Evolutionary conservation across 345 rosid species (phyloP).

Genomic region (Melaleuca alternifolia): DNA sequence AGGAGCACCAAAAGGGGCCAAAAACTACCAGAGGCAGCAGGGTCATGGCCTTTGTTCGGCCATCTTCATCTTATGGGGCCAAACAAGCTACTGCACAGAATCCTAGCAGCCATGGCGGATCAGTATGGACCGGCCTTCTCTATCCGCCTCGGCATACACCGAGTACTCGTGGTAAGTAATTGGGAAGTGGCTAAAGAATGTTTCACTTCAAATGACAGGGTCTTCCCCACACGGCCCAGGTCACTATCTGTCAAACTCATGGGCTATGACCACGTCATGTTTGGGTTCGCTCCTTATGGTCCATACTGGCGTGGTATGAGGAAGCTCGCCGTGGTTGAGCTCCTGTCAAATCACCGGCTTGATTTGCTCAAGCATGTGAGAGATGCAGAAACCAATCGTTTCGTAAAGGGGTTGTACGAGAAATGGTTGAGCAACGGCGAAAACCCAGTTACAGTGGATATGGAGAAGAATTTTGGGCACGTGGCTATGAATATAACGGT

Average conservation of each 20-base stretch:
- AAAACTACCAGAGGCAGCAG: conserved; percentile 11
- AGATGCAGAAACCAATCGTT: conserved; percentile 2
- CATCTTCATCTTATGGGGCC: conserved; percentile 13
- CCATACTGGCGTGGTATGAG: conserved; percentile 21
- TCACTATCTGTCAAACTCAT: conserved; percentile 7
- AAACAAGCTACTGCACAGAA: conserved; percentile 8
- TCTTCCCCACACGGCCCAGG: conserved; percentile 10
- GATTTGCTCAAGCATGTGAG: conserved; percentile 21
- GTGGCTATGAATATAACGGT: conserved; percentile 17
- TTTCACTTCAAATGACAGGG: conserved; percentile 15
- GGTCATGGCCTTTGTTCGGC: conserved; percentile 25
- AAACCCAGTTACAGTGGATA: conserved; percentile 1
- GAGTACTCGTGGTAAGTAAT: conserved; percentile 10
- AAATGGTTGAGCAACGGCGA: conserved; percentile 6
- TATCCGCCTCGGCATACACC: conserved; percentile 13
- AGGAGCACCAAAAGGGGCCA: background rate
- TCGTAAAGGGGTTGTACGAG: conserved; percentile 8
- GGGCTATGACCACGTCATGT: conserved; percentile 15
- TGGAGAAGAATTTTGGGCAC: conserved; percentile 10
- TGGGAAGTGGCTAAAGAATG: conserved; percentile 23
- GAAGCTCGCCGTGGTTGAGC: conserved; percentile 15
- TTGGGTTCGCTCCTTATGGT: conserved; percentile 23
- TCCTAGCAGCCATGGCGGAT: conserved; percentile 11
- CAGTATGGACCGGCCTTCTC: conserved; percentile 10
- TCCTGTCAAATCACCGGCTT: conserved; percentile 19